phyloP scores from a whole-genome alignment of 495 filamentous ascomycete species.

The Amniculicola lignicola region DNA sequence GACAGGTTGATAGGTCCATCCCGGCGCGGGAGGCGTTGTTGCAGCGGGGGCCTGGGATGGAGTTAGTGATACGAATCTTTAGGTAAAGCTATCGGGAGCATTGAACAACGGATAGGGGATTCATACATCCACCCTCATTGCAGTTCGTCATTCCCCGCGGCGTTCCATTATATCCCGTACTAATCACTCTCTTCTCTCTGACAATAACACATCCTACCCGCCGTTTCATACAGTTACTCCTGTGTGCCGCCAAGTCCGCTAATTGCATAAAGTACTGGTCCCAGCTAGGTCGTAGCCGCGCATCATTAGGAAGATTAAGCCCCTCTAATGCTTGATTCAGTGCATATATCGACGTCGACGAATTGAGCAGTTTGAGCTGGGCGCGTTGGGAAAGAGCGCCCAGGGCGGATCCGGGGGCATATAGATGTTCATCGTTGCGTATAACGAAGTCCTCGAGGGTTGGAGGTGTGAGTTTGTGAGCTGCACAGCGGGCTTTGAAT shows the following conservation, averaged over 20 bases:
- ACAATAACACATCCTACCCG: conserved; percentile 95
- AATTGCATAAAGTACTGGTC: conserved; percentile 98
- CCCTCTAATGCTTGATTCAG: conserved; percentile 64
- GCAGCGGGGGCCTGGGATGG: conserved; percentile 61
- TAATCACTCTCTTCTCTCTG: conserved; percentile 79
- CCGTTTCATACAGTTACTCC: conserved; percentile 97
- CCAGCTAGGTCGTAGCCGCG: conserved; percentile 87
- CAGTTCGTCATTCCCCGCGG: conserved; percentile 83
- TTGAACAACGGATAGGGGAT: no score
- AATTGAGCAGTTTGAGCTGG: conserved; percentile 80
- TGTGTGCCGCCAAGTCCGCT: conserved; percentile 82
- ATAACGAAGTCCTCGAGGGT: conserved; percentile 73
- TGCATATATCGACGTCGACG: conserved; percentile 63
- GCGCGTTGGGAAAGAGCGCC: conserved; percentile 73
- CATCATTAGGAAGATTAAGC: conserved; percentile 71
- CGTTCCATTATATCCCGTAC: conserved; percentile 97
- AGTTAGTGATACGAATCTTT: no score
- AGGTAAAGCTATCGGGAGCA: no score
- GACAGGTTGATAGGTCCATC: conserved; percentile 72
- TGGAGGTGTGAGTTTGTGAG: conserved; percentile 46
- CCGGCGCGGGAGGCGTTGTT: conserved; percentile 71
- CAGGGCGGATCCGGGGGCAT: conserved; percentile 61
- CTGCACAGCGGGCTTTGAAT: conserved; percentile 53
- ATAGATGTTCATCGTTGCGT: conserved; percentile 74
- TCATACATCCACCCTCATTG: conserved; percentile 83